A percentile compares a stretch with the other conserved stretches of the same genome.
Evolutionary conservation across 2,329 filamentous ascomycete species (phyloP).

Genomic region (Aureobasidium lini): DNA sequence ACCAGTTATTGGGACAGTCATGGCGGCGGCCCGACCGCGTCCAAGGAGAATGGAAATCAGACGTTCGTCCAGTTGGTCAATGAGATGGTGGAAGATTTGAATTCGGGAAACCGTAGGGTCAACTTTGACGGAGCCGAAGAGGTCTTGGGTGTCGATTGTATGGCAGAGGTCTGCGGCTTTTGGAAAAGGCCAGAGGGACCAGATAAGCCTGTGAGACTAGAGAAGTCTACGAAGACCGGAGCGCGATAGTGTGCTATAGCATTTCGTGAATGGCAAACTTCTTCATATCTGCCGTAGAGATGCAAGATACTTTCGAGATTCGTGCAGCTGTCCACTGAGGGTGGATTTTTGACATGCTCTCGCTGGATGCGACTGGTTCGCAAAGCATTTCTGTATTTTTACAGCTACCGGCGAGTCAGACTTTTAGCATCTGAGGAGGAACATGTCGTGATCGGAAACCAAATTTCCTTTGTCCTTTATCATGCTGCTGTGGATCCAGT

Average conservation of each 20-base stretch:
- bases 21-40: conserved; percentile 20
- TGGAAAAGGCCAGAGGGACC: conserved; percentile 12
- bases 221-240: neutral
- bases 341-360: too few relatives aligned
- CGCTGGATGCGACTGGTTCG: too few relatives aligned
- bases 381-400: too few relatives aligned
- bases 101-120: conserved; percentile 1
- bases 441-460: too few relatives aligned
- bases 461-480: too few relatives aligned
- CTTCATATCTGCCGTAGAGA: too few relatives aligned
- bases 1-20: conserved; percentile 21
- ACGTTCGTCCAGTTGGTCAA: conserved; percentile 22
- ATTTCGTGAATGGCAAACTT: too few relatives aligned
- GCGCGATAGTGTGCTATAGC: neutral
- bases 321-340: too few relatives aligned
- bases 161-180: conserved; percentile 16
- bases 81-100: conserved; percentile 22
- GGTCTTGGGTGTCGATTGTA: conserved; percentile 16
- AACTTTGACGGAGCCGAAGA: conserved; percentile 13
- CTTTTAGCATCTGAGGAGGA: too few relatives aligned
- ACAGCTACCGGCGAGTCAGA: too few relatives aligned
- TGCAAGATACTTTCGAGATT: too few relatives aligned
- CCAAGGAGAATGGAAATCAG: conserved; percentile 14
- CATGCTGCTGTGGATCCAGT: too few relatives aligned
- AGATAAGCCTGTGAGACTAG: neutral